Percentiles rank a stretch among this genome's conserved stretches.
Conservation (phyloP, 805 yeast genomes). For the Candida adriatica region DNA sequence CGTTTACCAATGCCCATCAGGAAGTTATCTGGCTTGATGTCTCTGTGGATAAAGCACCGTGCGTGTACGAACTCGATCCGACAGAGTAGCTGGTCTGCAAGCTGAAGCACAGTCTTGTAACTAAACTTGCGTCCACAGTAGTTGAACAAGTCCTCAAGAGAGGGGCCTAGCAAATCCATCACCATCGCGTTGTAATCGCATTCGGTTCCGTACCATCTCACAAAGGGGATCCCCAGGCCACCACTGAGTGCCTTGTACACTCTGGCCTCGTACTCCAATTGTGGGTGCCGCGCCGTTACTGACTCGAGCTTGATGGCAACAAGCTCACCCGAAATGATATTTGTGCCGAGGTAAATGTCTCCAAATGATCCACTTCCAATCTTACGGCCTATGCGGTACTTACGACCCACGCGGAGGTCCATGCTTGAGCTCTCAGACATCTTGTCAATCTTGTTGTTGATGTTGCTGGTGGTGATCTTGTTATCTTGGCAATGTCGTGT, state of each 20-base stretch:
- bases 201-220: conserved; percentile 95
- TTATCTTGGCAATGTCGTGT: too few relatives aligned
- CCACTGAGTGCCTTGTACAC: conserved; percentile 93
- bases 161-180: conserved; percentile 91
- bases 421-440: conserved; percentile 22
- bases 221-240: conserved; percentile 95
- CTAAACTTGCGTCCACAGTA: conserved; percentile 93
- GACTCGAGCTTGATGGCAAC: conserved; percentile 95
- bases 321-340: conserved; percentile 93
- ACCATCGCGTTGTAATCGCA: conserved; percentile 97
- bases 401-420: conserved; percentile 90
- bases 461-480: too few relatives aligned
- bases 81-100: conserved; percentile 92
- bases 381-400: conserved; percentile 88
- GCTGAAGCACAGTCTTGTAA: conserved; percentile 82
- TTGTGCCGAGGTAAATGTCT: conserved; percentile 89
- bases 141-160: conserved; percentile 90
- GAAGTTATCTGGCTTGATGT: conserved; percentile 92
- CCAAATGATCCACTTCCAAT: conserved; percentile 98
- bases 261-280: conserved; percentile 92
- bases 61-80: conserved; percentile 95
- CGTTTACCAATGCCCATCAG: conserved; percentile 84
- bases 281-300: conserved; percentile 90
- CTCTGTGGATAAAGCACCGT: conserved; percentile 91
- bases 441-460: too few relatives aligned